Base-by-base conservation (phyloP, 768 basidiomycete species). In the Mycena vitilis region DNA sequence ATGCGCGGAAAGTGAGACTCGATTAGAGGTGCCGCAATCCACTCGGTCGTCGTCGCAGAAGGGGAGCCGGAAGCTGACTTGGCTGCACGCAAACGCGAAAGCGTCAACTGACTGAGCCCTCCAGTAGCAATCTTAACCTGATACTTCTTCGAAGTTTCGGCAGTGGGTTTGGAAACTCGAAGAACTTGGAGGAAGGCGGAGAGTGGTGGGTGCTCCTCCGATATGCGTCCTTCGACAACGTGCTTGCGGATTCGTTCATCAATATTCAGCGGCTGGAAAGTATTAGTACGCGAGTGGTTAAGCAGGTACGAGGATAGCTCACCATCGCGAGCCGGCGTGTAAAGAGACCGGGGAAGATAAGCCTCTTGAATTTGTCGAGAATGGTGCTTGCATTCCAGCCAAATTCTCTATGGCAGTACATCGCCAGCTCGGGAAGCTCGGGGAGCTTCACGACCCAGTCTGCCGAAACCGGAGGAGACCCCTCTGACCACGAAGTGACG, bases 401-500 rank as follows among this genome's bases (percentile, higher is more conserved):
- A 16, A 73, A 67, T 30, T 61, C 57, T 38, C 63, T 45, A n/a
- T 44, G 36, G 30, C 65, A 67, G 42, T 60, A 70, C 16, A 52
- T 18, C 0, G 62, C 63, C 25, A 70, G 66, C 20, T 44, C 58
- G 10, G 51, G 59, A 23, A 70, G 42, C n/a, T n/a, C 11, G 20
- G 69, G 72, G 7, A 71, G 52, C 56, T 44, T 60, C 0, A 48
- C 47, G 20, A 30, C 16, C 66, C 66, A 66, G 18, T 40, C 42
- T n/a, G 18, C 37, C 15, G 15, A 11, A 9, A 65, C 62, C 23
- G 34, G 37, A 20, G 18, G 18, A 23, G 34, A 51, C 1, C 51
- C 40, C 11, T 48, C 45, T 11, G 66, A 60, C 70, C 70, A 69
- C 9, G 72, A 73, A 2, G 65, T 70, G 16, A 51, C 30, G 6